Conservation (phyloP, 192 early-diverging fungal species). For the Gorgonomyces haynaldii region DNA sequence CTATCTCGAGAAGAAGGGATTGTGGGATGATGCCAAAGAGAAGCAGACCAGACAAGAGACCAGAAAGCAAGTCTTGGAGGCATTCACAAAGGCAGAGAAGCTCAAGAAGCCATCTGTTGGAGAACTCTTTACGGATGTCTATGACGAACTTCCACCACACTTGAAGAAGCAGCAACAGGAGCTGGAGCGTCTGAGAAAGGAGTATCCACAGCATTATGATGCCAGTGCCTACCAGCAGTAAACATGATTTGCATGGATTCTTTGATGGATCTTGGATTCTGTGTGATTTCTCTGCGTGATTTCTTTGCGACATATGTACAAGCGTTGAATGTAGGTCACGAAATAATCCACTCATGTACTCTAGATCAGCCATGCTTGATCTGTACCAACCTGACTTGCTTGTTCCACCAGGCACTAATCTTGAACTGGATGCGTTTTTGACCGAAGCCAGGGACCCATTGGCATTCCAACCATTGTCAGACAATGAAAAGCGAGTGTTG, state of each 20-base stretch:
- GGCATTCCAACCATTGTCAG: slow-evolving; percentile 4
- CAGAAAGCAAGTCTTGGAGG: slow-evolving; percentile 62
- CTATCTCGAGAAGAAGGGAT: slow-evolving; percentile 73
- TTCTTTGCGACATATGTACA: not conserved
- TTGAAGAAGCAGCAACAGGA: slow-evolving; percentile 70
- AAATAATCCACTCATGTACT: slow-evolving; percentile 4
- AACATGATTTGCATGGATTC: not conserved
- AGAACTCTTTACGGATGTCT: slow-evolving; percentile 88
- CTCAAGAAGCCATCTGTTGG: slow-evolving; percentile 74
- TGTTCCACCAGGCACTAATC: not conserved
- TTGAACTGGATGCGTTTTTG: not conserved
- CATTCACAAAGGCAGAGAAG: slow-evolving; percentile 77
- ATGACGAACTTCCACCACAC: slow-evolving; percentile 69
- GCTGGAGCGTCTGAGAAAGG: slow-evolving; percentile 57
- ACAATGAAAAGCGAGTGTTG: slow-evolving; percentile 6
- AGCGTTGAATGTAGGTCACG: not conserved
- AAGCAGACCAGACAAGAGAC: slow-evolving; percentile 45
- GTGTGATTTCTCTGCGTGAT: not conserved
- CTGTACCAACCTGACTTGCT: not conserved
- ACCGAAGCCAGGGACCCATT: not conserved
- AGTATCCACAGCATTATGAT: slow-evolving; percentile 76
- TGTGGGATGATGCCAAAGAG: slow-evolving; percentile 72
- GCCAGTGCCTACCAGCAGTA: not conserved
- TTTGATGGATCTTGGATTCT: not conserved
- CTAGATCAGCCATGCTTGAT: slow-evolving; percentile 1